Evolutionary conservation across 1,284 basidiomycete genomes (phyloP).

Genomic region (Apiotrichum laibachii): DNA sequence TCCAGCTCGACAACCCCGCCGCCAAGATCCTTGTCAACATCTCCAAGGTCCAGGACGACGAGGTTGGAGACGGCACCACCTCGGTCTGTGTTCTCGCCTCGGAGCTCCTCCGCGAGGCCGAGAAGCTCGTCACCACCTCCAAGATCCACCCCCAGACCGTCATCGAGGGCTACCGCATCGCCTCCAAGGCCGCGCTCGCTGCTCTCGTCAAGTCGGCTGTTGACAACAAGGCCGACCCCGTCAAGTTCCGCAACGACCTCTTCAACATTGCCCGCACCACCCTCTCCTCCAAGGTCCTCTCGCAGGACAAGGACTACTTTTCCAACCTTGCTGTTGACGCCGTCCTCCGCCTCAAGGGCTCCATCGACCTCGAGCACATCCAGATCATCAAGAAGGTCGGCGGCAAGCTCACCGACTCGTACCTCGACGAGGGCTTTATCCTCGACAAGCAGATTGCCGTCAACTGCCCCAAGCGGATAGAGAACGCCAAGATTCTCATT

Average conservation of each 20-base stretch:
- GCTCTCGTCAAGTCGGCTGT: conserved; percentile 78
- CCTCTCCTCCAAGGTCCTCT: conserved; percentile 90
- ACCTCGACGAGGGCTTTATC: conserved; percentile 98
- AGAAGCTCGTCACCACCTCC: conserved; percentile 79
- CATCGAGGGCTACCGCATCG: conserved; percentile 95
- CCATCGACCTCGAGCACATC: conserved; percentile 95
- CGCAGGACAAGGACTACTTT: conserved; percentile 98
- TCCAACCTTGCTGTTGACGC: conserved; percentile 97
- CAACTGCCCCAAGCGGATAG: conserved; percentile 90
- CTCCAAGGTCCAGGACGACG: conserved; percentile 99
- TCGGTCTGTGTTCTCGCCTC: conserved; percentile 89
- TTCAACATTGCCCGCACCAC: conserved; percentile 97
- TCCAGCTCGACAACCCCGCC: conserved; percentile 96
- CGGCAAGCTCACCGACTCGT: conserved; percentile 96
- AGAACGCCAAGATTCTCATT: conserved; percentile 95
- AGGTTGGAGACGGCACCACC: conserved; percentile 97
- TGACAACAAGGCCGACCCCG: conserved; percentile 74
- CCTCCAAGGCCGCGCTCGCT: conserved; percentile 76
- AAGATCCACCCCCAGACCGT: conserved; percentile 99
- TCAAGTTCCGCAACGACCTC: conserved; percentile 79
- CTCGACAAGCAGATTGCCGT: conserved; percentile 94
- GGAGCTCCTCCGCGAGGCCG: conserved; percentile 90
- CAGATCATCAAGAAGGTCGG: conserved; percentile 99
- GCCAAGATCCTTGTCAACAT: conserved; percentile 99
- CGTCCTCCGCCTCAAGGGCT: conserved; percentile 88